Conservation (phyloP, 1,284 basidiomycete genomes). For the Malassezia sp. region DNA sequence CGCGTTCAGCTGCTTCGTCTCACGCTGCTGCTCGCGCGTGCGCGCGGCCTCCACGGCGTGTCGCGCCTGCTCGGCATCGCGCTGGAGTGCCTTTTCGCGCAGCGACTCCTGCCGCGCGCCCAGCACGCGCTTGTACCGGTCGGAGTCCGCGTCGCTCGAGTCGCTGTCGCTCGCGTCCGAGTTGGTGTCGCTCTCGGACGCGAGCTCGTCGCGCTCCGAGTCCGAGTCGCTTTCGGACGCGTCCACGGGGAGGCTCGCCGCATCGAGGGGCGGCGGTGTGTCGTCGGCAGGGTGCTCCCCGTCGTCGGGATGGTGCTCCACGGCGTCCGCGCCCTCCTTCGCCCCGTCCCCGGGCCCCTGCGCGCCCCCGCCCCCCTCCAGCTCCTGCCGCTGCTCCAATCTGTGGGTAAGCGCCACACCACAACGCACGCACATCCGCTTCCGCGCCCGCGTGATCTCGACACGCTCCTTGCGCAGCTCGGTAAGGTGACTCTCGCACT, state of each 20-base stretch:
- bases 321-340: background rate
- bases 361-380: slow-evolving; percentile 5
- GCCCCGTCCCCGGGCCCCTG: slow-evolving; percentile 2
- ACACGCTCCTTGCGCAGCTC: slow-evolving; percentile 88
- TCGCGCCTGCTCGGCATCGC: slow-evolving; percentile 27
- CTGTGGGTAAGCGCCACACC: background rate
- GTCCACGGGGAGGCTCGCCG: background rate
- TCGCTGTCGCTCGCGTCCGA: background rate
- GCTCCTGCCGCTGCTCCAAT: slow-evolving; percentile 11
- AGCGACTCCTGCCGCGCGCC: slow-evolving; percentile 37
- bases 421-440: slow-evolving; percentile 73
- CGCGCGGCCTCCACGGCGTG: slow-evolving; percentile 19
- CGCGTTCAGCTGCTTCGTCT: slow-evolving; percentile 29
- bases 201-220: slow-evolving; percentile 26
- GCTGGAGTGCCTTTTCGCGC: slow-evolving; percentile 36
- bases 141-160: slow-evolving; percentile 18
- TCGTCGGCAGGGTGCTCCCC: too few relatives aligned
- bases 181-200: slow-evolving; percentile 30
- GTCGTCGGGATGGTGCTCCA: too few relatives aligned
- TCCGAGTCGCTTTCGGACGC: slow-evolving; percentile 6
- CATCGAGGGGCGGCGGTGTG: background rate
- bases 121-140: slow-evolving; percentile 20
- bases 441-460: slow-evolving; percentile 77
- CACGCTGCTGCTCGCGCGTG: slow-evolving; percentile 26
- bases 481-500: slow-evolving; percentile 75